Conservation (phyloP, 371 early-diverging fungal species). For the Mortierella sp. region DNA sequence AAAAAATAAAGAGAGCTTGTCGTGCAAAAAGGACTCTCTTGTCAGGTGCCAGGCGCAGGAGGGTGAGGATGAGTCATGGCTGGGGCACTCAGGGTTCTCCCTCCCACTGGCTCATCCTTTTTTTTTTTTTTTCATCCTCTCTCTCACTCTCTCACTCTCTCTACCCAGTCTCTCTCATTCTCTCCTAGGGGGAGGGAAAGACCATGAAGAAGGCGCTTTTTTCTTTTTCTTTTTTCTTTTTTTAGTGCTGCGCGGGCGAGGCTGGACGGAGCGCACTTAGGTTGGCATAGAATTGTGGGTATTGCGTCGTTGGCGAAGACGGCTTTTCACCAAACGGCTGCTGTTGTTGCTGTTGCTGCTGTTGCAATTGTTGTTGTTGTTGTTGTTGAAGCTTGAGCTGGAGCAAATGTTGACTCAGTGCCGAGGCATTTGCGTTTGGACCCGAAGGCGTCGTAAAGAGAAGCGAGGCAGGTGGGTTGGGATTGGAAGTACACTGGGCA, state of each 20-base stretch:
- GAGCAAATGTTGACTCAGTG: conserved; percentile 34
- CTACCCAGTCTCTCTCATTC: background rate
- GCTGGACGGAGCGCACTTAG: conserved; percentile 39
- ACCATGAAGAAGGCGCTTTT: no score
- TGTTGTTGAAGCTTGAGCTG: conserved; percentile 20
- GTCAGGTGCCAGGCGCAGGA: no score
- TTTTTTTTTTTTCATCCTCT: background rate
- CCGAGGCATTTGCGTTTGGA: conserved; percentile 19
- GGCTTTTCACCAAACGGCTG: conserved; percentile 2
- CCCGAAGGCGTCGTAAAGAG: conserved; percentile 15
- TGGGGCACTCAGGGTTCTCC: no score
- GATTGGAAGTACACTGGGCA: conserved; percentile 47
- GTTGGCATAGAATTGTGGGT: conserved; percentile 23
- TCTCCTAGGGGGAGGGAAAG: conserved; percentile 3
- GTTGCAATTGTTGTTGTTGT: conserved; percentile 22
- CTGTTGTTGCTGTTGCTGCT: conserved; percentile 17
- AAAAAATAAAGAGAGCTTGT: no score
- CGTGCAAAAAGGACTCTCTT: no score
- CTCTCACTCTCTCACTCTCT: background rate
- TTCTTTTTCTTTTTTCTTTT: no score
- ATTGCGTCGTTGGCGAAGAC: background rate
- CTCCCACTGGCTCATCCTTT: background rate
- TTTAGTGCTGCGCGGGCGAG: conserved; percentile 8
- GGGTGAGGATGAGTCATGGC: no score
- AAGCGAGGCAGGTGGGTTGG: conserved; percentile 36